Base-by-base conservation (phyloP, 2,329 filamentous ascomycete genomes). In the Fusarium guadeloupense region DNA sequence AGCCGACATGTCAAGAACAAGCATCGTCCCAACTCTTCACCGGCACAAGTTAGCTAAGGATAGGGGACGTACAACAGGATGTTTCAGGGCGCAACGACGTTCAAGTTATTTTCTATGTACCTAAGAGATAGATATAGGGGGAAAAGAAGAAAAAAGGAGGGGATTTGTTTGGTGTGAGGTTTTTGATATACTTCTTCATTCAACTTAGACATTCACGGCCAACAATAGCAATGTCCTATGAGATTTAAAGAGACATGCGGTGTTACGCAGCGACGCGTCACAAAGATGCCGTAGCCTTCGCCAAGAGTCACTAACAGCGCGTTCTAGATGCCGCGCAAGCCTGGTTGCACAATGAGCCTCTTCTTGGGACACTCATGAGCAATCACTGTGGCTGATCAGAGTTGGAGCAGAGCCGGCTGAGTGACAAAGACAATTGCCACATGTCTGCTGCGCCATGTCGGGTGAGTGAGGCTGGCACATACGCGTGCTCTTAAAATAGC, bases 401-500 rank as follows among this genome's bases (percentile, higher is more conserved):
- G 13, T 4, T 8, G 13, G 37, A 25, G 13, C 37, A 14, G 20
- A 38, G 13, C 2, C 14, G 17, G 16, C 21, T 14, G 14, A n/a
- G n/a, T n/a, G 21, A 26, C 35, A 30, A 37, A 42, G 41, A 54
- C 42, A 35, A 48, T 5, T 9, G 43, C 40, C 56, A 56, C 52
- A 44, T 20, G 16, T 34, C 41, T 43, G n/a, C 51, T 35, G 33
- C 33, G 33, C 16, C n/a, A 7, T 49, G 54, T 44, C 20, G 31
- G 30, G 37, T 37, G 31, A 20, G 33, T 30, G 41, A 51, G 56
- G 51, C 41, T 61, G 41, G 34, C 59, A 25, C 16, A 23, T 17
- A 33, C 35, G 38, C 25, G 28, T 59, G 31, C 16, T 19, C 43
- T 46, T n/a, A 25, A 64, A 64, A 64, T 64, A 64, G 54, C 33